These are phyloP conservation scores for Coniochaeta ligniaria DNA, from an alignment of 2,329 filamentous ascomycete species.

Conservation along the genomic window DNA sequence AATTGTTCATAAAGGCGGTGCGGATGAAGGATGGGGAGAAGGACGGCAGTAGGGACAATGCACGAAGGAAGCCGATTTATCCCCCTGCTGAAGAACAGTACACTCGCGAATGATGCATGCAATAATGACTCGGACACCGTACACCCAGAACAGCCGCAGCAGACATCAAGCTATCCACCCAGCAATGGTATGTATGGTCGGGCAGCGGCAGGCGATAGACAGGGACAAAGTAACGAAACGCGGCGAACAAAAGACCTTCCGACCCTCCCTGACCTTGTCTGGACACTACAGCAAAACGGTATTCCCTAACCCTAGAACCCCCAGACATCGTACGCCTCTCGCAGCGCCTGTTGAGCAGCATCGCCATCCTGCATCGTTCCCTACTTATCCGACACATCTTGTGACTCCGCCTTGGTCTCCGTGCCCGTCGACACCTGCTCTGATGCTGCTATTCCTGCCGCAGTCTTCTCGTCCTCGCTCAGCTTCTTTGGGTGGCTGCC, in stretches of 20 bases:
- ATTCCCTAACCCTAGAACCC: neutral
- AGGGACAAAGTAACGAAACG: neutral
- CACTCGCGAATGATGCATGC: neutral
- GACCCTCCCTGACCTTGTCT: neutral
- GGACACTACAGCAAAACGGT: neutral
- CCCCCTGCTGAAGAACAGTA: neutral
- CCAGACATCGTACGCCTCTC: neutral
- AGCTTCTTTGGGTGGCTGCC: neutral
- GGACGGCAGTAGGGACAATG: neutral
- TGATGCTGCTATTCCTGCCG: neutral
- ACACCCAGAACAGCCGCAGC: neutral
- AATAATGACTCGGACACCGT: neutral
- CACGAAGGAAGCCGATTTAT: neutral
- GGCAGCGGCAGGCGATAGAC: neutral
- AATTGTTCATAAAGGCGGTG: neutral
- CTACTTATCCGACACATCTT: neutral
- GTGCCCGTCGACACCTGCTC: neutral
- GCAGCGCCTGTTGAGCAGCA: neutral
- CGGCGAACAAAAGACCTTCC: neutral
- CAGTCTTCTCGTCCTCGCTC: slow-evolving; percentile 1
- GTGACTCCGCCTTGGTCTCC: neutral
- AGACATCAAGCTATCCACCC: neutral
- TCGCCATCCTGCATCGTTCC: neutral
- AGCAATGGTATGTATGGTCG: neutral
- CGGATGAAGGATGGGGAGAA: neutral